Evolutionary conservation across 768 basidiomycete species (phyloP), one percentile per base, ranked within the genome.

Genomic region (Pleurotus tuber-regium): DNA sequence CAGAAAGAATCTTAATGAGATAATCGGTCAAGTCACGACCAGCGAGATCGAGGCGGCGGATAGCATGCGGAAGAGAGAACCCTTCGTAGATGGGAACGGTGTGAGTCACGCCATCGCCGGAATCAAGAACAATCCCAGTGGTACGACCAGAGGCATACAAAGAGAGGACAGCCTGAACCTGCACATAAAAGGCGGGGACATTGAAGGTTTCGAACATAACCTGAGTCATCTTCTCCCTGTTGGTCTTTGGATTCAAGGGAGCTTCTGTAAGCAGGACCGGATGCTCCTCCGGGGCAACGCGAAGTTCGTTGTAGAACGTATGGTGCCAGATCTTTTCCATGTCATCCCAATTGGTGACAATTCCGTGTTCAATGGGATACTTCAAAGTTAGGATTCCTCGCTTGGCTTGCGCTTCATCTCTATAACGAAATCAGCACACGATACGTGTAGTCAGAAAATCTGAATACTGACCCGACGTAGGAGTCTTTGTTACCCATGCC

Each of bases 301-400:
- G 82, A 55, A 84, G 78, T 66, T 85, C 83, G 70, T 85, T 83
- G 78, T 83, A 85, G 74, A 84, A 85, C 54, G 82, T 84, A 74
- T 84, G 81, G 66, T 50, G 49, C 92, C 92, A 95, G 69, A 95
- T 94, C 76, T 94, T 95, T 77, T 95, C 93, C 92, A 94, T 94
- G 72, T 94, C 92, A 63, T 95, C 93, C 93, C 93, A 96, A 83
- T 96, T 93, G 70, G 92, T 94, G 67, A 95, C 89, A 65, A 92
- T 88, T 71, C 90, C 90, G 74, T 92, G 90, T 70, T 92, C 88
- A 59, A 92, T 92, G 47, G 90, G 92, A 75, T 95, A 92, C 74
- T 93, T 92, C 61, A 95, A 74, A 39, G 87, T 87, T 57, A 96
- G 79, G 68, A 95, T 92, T 78, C 92, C 92, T 72, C 92, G 88